phyloP scores from a whole-genome alignment of 352 stramenopile species.

The Pythium biforme region DNA sequence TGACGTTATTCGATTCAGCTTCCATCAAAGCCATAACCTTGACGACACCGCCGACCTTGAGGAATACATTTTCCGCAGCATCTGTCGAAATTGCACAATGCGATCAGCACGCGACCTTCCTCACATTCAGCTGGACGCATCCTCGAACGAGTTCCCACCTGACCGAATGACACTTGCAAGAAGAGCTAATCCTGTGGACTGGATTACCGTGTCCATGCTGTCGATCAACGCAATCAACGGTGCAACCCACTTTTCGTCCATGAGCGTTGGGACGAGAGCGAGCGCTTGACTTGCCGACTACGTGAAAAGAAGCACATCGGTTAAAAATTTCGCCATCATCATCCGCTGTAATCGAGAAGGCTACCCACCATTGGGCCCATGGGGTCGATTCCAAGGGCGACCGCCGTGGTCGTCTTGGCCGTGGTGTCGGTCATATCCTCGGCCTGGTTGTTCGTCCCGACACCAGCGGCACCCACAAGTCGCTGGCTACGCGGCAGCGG shows the following conservation, averaged over 20 bases:
- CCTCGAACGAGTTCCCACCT: conserved; percentile 25
- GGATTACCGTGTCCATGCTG: conserved; percentile 47
- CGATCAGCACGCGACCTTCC: background rate
- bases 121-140: background rate
- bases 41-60: conserved; percentile 44
- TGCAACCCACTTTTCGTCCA: conserved; percentile 66
- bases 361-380: conserved; percentile 25
- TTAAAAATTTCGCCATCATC: background rate
- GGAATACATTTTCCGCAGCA: conserved; percentile 45
- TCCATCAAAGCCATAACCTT: conserved; percentile 47
- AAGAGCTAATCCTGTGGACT: conserved; percentile 47
- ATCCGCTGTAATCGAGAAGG: background rate
- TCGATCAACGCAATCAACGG: conserved; percentile 57
- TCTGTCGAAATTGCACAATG: background rate
- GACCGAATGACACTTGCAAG: conserved; percentile 46
- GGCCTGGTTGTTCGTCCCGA: conserved; percentile 1
- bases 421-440: background rate
- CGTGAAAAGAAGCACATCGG: background rate
- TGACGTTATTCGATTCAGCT: conserved; percentile 29
- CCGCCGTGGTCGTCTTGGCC: background rate
- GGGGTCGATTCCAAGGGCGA: conserved; percentile 11
- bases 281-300: conserved; percentile 51
- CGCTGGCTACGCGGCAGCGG: conserved; percentile 17
- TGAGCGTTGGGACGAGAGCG: conserved; percentile 43
- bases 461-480: conserved; percentile 3